These are phyloP conservation scores for Fraxinus nigra DNA, from an alignment of 305 asterid genomes.

Conservation along the genomic window DNA sequence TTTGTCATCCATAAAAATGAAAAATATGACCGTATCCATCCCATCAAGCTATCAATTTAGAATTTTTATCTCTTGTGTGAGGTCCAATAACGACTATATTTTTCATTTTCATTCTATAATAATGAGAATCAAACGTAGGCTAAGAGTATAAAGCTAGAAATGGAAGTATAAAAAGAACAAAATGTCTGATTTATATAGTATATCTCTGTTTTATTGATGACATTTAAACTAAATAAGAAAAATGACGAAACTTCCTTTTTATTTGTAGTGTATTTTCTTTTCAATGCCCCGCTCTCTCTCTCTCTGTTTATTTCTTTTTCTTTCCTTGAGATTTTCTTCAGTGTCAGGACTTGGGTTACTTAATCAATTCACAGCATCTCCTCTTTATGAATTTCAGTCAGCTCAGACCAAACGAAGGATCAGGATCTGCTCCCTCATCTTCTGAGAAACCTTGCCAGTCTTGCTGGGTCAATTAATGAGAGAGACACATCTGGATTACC, in stretches of 20 bases:
- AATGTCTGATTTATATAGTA: neutral
- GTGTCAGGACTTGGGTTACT: constrained; percentile 13
- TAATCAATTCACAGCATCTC: constrained; percentile 18
- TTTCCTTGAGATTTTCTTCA: neutral
- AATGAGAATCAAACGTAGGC: no score
- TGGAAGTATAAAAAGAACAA: neutral
- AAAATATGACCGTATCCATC: no score
- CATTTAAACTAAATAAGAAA: neutral
- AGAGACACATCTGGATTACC: constrained; percentile 37
- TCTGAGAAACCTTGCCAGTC: constrained; percentile 69
- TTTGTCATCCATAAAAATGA: no score
- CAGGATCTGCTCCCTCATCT: constrained; percentile 81
- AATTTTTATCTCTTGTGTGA: no score
- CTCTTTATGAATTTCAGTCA: constrained; percentile 54
- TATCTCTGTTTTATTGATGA: neutral
- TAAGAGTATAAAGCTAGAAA: neutral
- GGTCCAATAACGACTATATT: no score
- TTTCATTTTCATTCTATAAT: no score
- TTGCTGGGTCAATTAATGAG: constrained; percentile 54
- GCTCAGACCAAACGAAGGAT: constrained; percentile 70
- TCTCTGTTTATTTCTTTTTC: constrained; percentile 7
- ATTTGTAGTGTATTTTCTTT: neutral
- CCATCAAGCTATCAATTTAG: no score
- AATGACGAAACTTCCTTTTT: neutral
- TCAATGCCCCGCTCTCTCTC: neutral